Percentiles rank a stretch among this genome's conserved stretches.
phyloP scores from a whole-genome alignment of 352 stramenopile genomes.

The Phytophthora podocarpi region DNA sequence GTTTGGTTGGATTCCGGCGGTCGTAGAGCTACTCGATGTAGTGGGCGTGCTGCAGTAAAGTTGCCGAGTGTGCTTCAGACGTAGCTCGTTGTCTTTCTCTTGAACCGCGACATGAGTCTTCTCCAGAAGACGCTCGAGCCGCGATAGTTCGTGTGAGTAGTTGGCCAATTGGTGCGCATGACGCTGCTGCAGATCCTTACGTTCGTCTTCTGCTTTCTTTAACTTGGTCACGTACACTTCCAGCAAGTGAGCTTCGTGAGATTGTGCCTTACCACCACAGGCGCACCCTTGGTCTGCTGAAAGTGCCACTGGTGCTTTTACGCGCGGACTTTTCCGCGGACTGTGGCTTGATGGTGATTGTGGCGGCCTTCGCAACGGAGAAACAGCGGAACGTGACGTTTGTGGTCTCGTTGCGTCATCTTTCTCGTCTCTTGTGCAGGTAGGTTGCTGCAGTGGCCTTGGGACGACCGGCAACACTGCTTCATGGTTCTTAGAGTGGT shows the following conservation, averaged over 20 bases:
- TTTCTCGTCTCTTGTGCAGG: slow-evolving; percentile 16
- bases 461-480: slow-evolving; percentile 14
- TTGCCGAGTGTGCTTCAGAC: slow-evolving; percentile 57
- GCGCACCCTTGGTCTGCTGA: slow-evolving; percentile 4
- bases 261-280: slow-evolving; percentile 5
- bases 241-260: slow-evolving; percentile 15
- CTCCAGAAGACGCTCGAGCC: slow-evolving; percentile 72
- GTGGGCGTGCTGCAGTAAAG: slow-evolving; percentile 41
- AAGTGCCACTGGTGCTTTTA: background rate
- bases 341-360: slow-evolving; percentile 6
- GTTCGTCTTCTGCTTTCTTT: slow-evolving; percentile 56
- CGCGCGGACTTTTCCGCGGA: slow-evolving; percentile 10
- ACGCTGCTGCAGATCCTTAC: slow-evolving; percentile 43
- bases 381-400: background rate
- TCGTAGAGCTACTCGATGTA: background rate
- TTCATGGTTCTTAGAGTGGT: slow-evolving; percentile 13
- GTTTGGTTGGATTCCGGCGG: background rate
- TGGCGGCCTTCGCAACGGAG: slow-evolving; percentile 1
- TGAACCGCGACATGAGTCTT: slow-evolving; percentile 47
- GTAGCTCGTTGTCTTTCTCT: slow-evolving; percentile 66
- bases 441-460: slow-evolving; percentile 8
- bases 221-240: slow-evolving; percentile 40
- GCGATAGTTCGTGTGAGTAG: slow-evolving; percentile 68
- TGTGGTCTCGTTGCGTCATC: background rate
- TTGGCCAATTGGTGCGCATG: slow-evolving; percentile 72